Conservation (phyloP, 2,329 filamentous ascomycete genomes). For the Colletotrichum kahawae region DNA sequence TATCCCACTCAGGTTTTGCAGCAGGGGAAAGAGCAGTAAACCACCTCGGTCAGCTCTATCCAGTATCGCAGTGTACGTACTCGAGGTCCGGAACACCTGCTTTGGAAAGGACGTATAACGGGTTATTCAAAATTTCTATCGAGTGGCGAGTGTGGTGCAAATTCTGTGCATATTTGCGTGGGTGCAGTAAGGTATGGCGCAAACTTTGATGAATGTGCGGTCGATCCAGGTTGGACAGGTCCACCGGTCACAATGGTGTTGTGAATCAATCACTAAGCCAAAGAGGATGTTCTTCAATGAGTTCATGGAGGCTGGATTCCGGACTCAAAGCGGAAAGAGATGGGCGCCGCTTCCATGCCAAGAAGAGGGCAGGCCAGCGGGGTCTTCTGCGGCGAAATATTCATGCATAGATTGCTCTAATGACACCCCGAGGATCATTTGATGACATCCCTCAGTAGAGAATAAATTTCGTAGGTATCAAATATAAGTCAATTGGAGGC, state of each 20-base stretch:
- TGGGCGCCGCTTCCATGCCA: background rate
- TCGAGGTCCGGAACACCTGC: no score
- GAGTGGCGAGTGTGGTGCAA: no score
- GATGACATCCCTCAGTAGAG: background rate
- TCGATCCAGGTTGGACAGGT: background rate
- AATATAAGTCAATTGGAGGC: background rate
- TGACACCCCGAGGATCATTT: background rate
- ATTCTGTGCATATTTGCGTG: background rate
- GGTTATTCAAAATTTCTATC: no score
- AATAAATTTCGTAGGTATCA: rapidly evolving
- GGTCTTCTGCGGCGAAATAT: background rate
- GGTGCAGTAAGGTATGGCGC: background rate
- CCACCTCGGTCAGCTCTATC: no score
- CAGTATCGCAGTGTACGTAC: no score
- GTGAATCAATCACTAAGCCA: rapidly evolving
- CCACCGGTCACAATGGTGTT: background rate
- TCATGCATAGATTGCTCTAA: background rate
- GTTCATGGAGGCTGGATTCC: background rate
- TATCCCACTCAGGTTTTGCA: no score
- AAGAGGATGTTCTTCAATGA: rapidly evolving
- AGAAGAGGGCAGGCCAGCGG: background rate
- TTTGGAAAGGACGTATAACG: background rate
- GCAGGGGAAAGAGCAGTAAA: no score
- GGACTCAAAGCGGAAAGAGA: constrained; percentile 29
- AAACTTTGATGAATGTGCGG: background rate